Evolutionary conservation across 2,329 filamentous ascomycete species (phyloP).

Genomic region (Fusarium decemcellulare): DNA sequence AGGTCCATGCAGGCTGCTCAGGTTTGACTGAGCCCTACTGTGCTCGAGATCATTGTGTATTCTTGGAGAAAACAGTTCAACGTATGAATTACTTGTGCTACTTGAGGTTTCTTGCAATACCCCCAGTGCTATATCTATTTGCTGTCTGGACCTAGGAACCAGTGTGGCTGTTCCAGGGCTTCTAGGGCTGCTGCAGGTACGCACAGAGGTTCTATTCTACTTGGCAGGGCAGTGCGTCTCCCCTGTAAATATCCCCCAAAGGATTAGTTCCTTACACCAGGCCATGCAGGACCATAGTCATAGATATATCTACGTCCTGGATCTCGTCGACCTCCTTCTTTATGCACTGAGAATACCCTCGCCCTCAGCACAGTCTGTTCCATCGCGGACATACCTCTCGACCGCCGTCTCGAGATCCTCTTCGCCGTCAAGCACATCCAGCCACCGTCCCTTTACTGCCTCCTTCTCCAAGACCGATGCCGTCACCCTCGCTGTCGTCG

Average conservation of each 20-base stretch:
- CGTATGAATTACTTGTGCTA: neutral
- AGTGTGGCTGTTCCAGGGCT: neutral
- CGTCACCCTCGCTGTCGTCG: slow-evolving; percentile 69
- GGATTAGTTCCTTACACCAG: too few relatives aligned
- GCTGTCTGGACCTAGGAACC: neutral
- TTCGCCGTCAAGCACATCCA: slow-evolving; percentile 66
- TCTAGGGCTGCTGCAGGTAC: too few relatives aligned
- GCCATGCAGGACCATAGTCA: too few relatives aligned
- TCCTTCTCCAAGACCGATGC: slow-evolving; percentile 61
- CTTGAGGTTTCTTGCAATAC: neutral
- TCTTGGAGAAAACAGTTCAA: too few relatives aligned
- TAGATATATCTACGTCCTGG: too few relatives aligned
- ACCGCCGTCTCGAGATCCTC: slow-evolving; percentile 52
- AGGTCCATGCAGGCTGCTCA: too few relatives aligned
- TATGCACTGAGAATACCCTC: slow-evolving; percentile 36
- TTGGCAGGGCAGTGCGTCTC: too few relatives aligned
- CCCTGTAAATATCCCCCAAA: too few relatives aligned
- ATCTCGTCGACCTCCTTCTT: neutral
- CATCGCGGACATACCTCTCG: slow-evolving; percentile 41
- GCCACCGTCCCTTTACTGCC: slow-evolving; percentile 60
- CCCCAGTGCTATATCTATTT: neutral
- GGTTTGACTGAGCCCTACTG: too few relatives aligned
- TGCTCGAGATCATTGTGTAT: too few relatives aligned
- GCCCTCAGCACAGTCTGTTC: slow-evolving; percentile 43
- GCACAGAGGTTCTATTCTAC: neutral